Evolutionary conservation across 2,329 filamentous ascomycete species (phyloP).

Genomic region (Talaromyces verruculosus): DNA sequence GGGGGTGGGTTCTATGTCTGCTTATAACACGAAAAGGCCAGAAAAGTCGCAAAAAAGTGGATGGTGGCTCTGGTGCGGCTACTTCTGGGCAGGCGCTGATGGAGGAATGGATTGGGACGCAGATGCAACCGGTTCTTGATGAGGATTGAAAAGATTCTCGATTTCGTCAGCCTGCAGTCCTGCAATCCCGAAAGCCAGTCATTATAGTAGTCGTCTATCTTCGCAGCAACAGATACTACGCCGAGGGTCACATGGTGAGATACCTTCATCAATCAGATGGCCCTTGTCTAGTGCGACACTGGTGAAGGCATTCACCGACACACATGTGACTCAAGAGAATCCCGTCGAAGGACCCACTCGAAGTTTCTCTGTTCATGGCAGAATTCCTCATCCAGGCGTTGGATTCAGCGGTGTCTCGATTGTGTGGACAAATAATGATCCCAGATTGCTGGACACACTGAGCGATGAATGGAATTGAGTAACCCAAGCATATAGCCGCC

Average conservation of each 20-base stretch:
- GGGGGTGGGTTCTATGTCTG: constrained; percentile 86
- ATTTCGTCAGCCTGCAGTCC: neutral
- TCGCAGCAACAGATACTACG: neutral
- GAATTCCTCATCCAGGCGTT: neutral
- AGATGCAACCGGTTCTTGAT: constrained; percentile 48
- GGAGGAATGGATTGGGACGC: constrained; percentile 88
- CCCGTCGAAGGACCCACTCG: neutral
- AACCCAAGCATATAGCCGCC: no score
- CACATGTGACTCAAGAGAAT: neutral
- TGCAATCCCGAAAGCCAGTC: no score
- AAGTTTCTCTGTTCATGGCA: neutral
- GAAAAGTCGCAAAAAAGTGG: constrained; percentile 14
- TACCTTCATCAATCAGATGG: neutral
- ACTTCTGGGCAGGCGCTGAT: constrained; percentile 66
- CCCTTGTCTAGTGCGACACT: neutral
- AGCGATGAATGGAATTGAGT: no score
- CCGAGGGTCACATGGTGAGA: neutral
- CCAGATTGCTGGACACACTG: neutral
- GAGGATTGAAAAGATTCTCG: constrained; percentile 32
- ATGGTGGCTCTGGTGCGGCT: constrained; percentile 35
- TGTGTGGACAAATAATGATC: neutral
- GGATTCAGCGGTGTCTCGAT: neutral
- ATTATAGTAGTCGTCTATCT: neutral
- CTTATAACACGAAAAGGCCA: constrained; percentile 72
- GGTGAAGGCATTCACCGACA: no score